These are phyloP conservation scores for Paxillus rubicundulus DNA, from an alignment of 768 basidiomycete genomes.

Conservation along the genomic window DNA sequence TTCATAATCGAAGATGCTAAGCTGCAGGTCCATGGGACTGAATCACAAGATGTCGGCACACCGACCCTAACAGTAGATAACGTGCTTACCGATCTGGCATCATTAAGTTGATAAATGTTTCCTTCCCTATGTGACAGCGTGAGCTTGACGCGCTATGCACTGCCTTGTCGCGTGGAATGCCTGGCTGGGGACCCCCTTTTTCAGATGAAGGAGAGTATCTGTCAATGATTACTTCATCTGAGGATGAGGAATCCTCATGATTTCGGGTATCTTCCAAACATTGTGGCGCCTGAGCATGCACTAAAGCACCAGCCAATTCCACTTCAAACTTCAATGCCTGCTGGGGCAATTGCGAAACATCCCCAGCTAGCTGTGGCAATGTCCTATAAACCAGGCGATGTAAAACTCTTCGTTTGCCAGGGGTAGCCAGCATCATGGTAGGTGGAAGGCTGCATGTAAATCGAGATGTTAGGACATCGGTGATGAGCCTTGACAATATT, in stretches of 20 bases:
- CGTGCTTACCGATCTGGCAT: constrained; percentile 53
- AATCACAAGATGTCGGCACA: constrained; percentile 5
- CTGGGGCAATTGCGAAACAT: constrained; percentile 5
- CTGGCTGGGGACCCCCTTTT: not conserved
- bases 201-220: not conserved
- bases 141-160: constrained; percentile 3
- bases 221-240: not conserved
- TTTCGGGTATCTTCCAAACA: not conserved
- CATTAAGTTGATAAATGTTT: constrained; percentile 46
- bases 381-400: constrained; percentile 52
- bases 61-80: not conserved
- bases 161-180: not conserved
- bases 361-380: constrained; percentile 17
- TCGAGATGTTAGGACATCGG: not conserved
- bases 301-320: constrained; percentile 16
- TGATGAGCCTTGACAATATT: not conserved
- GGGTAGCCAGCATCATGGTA: constrained; percentile 30
- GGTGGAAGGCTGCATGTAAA: constrained; percentile 37
- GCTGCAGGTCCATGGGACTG: constrained; percentile 59
- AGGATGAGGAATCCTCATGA: not conserved
- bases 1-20: constrained; percentile 40
- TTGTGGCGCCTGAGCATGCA: not conserved
- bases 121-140: constrained; percentile 37
- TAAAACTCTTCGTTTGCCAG: constrained; percentile 33
- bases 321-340: constrained; percentile 42